Percentiles rank a stretch among this genome's conserved stretches.
These are phyloP conservation scores for Telopea speciosissima DNA, from an alignment of 177 flowering plant genomes.

Conservation along the genomic window DNA sequence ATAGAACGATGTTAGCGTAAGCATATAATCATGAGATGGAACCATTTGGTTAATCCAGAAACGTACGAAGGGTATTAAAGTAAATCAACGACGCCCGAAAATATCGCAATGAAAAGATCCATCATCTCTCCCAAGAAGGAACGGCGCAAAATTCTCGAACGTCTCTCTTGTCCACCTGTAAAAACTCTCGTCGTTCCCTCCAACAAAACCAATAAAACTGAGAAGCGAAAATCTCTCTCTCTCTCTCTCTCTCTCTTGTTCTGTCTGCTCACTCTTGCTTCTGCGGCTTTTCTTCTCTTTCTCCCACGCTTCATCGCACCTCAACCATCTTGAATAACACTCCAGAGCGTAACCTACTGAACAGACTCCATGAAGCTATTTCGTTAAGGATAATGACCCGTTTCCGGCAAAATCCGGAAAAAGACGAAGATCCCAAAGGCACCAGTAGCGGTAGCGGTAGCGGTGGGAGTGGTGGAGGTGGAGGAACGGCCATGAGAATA, in stretches of 20 bases:
- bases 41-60: neutral
- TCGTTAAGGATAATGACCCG: constrained; percentile 35
- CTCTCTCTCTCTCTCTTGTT: neutral
- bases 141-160: constrained; percentile 10
- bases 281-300: neutral
- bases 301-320: constrained; percentile 5
- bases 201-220: neutral
- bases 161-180: neutral
- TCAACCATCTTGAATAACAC: constrained; percentile 4
- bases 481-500: constrained; percentile 72
- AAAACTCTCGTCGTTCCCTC: neutral
- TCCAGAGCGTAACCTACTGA: constrained; percentile 4
- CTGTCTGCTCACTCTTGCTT: neutral
- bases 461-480: constrained; percentile 21
- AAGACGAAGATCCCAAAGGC: constrained; percentile 15
- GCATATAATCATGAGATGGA: neutral
- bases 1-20: neutral
- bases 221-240: neutral
- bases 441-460: neutral
- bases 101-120: constrained; percentile 6
- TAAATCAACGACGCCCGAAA: neutral
- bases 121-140: constrained; percentile 3
- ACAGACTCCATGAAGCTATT: constrained; percentile 9
- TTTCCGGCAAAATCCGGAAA: constrained; percentile 15
- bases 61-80: neutral